These are phyloP conservation scores for Eruca vesicaria DNA, from an alignment of 441 rosid species.

Conservation along the genomic window DNA sequence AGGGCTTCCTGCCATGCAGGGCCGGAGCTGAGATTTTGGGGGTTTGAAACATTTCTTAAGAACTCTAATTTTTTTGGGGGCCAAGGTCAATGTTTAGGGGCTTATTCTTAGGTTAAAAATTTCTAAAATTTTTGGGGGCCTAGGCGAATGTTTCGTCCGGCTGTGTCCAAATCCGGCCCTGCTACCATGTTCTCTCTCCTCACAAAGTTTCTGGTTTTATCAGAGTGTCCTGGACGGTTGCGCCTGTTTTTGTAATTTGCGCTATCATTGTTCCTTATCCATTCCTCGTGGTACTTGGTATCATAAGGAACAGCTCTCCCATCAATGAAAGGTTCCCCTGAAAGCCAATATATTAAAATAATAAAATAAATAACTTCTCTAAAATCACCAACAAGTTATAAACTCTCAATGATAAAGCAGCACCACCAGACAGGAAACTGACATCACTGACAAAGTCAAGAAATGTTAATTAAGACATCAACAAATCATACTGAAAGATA, in stretches of 20 bases:
- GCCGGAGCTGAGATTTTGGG: too few species aligned
- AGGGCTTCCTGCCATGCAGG: conserved; percentile 47
- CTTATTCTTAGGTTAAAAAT: too few species aligned
- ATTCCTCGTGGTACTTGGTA: conserved; percentile 89
- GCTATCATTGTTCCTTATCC: conserved; percentile 86
- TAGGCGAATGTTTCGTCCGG: too few species aligned
- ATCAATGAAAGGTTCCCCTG: conserved; percentile 93
- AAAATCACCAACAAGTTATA: neutral
- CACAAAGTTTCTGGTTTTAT: conserved; percentile 78
- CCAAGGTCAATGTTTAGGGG: too few species aligned
- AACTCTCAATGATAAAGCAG: neutral
- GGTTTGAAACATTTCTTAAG: too few species aligned
- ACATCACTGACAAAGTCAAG: too few species aligned
- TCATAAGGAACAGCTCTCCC: conserved; percentile 97
- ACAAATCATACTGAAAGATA: neutral
- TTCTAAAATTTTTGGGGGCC: too few species aligned
- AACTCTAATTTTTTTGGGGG: too few species aligned
- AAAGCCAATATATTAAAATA: neutral
- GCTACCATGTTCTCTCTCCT: conserved; percentile 83
- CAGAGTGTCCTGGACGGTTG: conserved; percentile 73
- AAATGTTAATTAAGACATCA: neutral
- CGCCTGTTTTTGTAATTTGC: conserved; percentile 87
- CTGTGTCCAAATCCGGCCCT: too few species aligned
- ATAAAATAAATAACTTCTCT: neutral
- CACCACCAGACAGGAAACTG: too few species aligned